phyloP scores from a whole-genome alignment of 1,284 basidiomycete genomes.

The Cutaneotrichosporon dermatis region DNA sequence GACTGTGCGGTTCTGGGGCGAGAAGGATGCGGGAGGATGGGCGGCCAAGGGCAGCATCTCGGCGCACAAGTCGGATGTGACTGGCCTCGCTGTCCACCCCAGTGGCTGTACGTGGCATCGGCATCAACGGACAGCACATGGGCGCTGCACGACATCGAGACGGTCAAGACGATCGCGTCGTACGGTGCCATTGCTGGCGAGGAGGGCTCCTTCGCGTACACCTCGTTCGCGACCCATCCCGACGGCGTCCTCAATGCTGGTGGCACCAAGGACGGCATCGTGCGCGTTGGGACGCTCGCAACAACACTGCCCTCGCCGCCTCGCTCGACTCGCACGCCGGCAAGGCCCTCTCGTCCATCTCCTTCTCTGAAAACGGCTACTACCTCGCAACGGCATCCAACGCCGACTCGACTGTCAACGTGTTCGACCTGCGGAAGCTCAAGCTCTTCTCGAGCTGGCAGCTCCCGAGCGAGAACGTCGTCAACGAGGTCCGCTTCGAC shows the following conservation, averaged over 20 bases:
- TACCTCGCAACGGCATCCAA: conserved; percentile 79
- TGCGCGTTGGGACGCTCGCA: conserved; percentile 88
- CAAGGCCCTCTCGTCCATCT: conserved; percentile 66
- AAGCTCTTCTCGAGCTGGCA: conserved; percentile 40
- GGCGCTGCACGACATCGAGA: conserved; percentile 76
- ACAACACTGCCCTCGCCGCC: conserved; percentile 67
- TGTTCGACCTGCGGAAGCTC: conserved; percentile 90
- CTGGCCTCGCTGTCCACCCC: conserved; percentile 83
- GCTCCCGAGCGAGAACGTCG: conserved; percentile 61
- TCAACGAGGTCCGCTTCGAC: conserved; percentile 80
- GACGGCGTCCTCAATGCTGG: conserved; percentile 86
- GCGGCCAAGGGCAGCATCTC: conserved; percentile 69
- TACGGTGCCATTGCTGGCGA: conserved; percentile 42
- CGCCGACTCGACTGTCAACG: conserved; percentile 65
- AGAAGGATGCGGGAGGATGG: conserved; percentile 64
- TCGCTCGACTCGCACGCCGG: conserved; percentile 62
- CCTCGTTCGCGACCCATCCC: conserved; percentile 78
- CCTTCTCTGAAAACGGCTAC: conserved; percentile 97
- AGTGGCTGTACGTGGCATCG: conserved; percentile 70
- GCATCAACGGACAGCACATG: conserved; percentile 84
- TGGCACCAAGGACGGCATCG: conserved; percentile 69
- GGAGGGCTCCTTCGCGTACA: conserved; percentile 57
- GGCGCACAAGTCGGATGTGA: conserved; percentile 80
- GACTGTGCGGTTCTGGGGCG: conserved; percentile 84
- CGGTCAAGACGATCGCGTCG: conserved; percentile 59